A percentile compares a stretch with the other conserved stretches of the same genome.
phyloP scores from a whole-genome alignment of 2,329 filamentous ascomycete species.

The Diatrype stigma region DNA sequence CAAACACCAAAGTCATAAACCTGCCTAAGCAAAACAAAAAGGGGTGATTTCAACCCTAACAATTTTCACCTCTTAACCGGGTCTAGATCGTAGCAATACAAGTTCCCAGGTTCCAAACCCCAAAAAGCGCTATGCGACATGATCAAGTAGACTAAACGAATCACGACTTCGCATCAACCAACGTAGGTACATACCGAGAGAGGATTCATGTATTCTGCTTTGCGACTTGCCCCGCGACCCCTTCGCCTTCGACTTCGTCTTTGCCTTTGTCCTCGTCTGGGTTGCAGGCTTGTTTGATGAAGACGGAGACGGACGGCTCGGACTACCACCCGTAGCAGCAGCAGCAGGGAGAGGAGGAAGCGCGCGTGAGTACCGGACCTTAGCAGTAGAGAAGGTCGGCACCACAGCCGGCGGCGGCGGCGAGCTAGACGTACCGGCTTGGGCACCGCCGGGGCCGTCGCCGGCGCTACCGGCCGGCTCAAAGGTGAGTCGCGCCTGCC shows the following conservation, averaged over 20 bases:
- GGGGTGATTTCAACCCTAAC: not conserved
- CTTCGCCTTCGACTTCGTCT: no score
- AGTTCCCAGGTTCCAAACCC: no score
- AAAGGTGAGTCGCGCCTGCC: constrained; percentile 27
- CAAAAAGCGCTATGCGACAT: no score
- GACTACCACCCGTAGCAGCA: constrained; percentile 1
- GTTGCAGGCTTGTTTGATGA: constrained; percentile 3
- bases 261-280: constrained; percentile 3
- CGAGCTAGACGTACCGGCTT: constrained; percentile 15
- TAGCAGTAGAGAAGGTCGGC: constrained; percentile 18
- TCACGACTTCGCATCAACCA: no score
- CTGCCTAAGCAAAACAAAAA: not conserved
- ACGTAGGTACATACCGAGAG: constrained; percentile 14
- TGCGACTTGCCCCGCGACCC: constrained; percentile 3
- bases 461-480: constrained; percentile 17
- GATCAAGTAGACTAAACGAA: not conserved
- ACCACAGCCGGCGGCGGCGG: constrained; percentile 2
- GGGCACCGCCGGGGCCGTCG: not conserved
- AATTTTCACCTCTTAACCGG: no score
- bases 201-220: constrained; percentile 7
- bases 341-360: no score
- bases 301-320: constrained; percentile 6
- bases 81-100: no score
- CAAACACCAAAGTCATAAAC: not conserved
- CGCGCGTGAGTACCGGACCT: constrained; percentile 24